Conservation (phyloP, 1,284 basidiomycete species). For the Singerocomus inundabilis region DNA sequence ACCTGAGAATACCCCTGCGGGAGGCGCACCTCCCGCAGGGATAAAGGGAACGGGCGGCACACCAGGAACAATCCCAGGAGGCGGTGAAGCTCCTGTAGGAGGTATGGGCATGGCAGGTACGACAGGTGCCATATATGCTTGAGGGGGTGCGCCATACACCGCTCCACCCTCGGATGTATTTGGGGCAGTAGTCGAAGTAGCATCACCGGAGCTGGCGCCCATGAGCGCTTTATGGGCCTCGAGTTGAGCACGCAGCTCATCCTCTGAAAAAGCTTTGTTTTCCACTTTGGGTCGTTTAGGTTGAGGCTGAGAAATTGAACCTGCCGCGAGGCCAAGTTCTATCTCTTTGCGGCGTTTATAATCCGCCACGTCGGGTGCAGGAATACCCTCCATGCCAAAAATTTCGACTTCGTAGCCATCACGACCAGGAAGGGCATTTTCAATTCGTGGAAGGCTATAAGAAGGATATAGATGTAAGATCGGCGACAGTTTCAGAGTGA, state of each 20-base stretch:
- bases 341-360: constrained; percentile 94
- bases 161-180: constrained; percentile 42
- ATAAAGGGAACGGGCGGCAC: constrained; percentile 36
- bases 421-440: constrained; percentile 93
- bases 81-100: constrained; percentile 43
- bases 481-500: background rate
- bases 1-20: constrained; percentile 33
- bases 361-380: constrained; percentile 89
- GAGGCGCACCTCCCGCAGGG: constrained; percentile 33
- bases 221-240: constrained; percentile 91
- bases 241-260: constrained; percentile 82
- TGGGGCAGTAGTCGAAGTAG: constrained; percentile 35
- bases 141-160: constrained; percentile 68
- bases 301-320: constrained; percentile 74
- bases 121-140: constrained; percentile 61
- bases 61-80: constrained; percentile 40
- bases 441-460: constrained; percentile 76
- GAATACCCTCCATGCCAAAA: constrained; percentile 99
- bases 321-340: constrained; percentile 82
- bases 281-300: constrained; percentile 83
- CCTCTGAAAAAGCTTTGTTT: constrained; percentile 78
- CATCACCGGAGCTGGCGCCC: constrained; percentile 53
- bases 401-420: constrained; percentile 99
- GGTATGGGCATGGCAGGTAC: constrained; percentile 41
- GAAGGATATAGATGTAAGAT: constrained; percentile 9